Percentiles rank a stretch among this genome's conserved stretches.
Evolutionary conservation across 805 yeast genomes (phyloP).

Genomic region (Candida verbasci): DNA sequence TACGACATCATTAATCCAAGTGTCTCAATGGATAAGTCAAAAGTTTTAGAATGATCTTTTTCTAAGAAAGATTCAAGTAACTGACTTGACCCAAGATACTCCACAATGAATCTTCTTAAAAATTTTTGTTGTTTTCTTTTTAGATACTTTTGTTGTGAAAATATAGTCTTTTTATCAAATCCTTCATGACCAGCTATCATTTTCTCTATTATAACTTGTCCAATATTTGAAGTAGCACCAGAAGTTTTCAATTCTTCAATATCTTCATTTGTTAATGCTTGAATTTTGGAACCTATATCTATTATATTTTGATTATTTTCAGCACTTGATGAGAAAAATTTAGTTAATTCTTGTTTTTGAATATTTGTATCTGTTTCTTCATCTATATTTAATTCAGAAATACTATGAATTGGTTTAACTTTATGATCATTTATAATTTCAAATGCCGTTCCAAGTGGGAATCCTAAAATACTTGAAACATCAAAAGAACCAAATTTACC

Average conservation of each 20-base stretch:
- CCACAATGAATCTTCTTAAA: conserved; percentile 78
- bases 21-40: conserved; percentile 83
- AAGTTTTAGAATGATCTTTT: conserved; percentile 66
- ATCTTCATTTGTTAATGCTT: conserved; percentile 70
- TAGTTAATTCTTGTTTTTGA: conserved; percentile 34
- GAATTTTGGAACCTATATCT: conserved; percentile 66
- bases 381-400: conserved; percentile 19
- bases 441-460: conserved; percentile 83
- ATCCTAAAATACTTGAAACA: conserved; percentile 72
- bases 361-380: conserved; percentile 23
- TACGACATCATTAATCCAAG: conserved; percentile 72
- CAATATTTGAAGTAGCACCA: conserved; percentile 57
- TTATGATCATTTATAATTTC: conserved; percentile 62
- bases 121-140: conserved; percentile 91
- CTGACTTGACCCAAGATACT: conserved; percentile 65
- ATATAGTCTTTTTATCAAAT: conserved; percentile 83
- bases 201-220: conserved; percentile 73
- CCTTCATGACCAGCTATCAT: conserved; percentile 82
- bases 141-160: conserved; percentile 87
- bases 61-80: conserved; percentile 71
- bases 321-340: conserved; percentile 42
- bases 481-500: conserved; percentile 91
- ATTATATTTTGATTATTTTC: conserved; percentile 62
- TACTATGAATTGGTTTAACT: conserved; percentile 46
- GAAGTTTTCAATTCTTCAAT: conserved; percentile 77